phyloP scores from a whole-genome alignment of 2,329 filamentous ascomycete genomes.

The Fusarium equiseti region DNA sequence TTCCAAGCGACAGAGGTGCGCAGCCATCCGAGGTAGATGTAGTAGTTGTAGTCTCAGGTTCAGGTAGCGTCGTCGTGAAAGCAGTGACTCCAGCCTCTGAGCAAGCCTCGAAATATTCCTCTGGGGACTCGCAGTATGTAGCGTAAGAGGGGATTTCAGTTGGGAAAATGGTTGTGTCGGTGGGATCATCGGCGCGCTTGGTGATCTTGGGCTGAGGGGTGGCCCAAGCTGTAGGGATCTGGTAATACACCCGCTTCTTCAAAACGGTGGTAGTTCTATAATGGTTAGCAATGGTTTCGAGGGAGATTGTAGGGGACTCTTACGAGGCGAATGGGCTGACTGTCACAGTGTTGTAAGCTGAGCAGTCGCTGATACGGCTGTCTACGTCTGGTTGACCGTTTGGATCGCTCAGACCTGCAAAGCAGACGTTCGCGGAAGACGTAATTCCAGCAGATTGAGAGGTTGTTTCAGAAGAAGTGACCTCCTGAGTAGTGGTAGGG shows the following conservation, averaged over 20 bases:
- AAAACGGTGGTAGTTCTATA: constrained; percentile 1
- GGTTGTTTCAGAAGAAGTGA: background rate
- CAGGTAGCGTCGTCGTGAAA: constrained; percentile 16
- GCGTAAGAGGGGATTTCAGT: constrained; percentile 23
- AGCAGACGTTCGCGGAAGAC: background rate
- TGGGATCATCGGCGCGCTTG: background rate
- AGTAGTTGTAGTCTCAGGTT: background rate
- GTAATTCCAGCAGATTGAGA: background rate
- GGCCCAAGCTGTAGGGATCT: constrained; percentile 21
- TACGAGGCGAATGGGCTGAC: constrained; percentile 31
- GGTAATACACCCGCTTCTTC: background rate
- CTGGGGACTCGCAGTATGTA: constrained; percentile 27
- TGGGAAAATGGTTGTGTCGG: constrained; percentile 29
- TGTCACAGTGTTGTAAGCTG: constrained; percentile 15
- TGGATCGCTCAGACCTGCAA: background rate
- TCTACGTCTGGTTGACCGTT: constrained; percentile 5
- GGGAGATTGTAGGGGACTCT: rapidly evolving
- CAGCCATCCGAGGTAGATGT: background rate
- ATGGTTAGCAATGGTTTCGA: rapidly evolving
- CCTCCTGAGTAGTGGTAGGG: background rate
- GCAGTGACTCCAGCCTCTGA: constrained; percentile 22
- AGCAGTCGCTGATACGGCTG: constrained; percentile 21
- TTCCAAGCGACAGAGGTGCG: background rate
- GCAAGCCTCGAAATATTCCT: constrained; percentile 30
- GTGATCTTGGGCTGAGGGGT: background rate